Base-by-base conservation (phyloP, 2,329 filamentous ascomycete genomes). In the Pseudogymnoascus sp. region DNA sequence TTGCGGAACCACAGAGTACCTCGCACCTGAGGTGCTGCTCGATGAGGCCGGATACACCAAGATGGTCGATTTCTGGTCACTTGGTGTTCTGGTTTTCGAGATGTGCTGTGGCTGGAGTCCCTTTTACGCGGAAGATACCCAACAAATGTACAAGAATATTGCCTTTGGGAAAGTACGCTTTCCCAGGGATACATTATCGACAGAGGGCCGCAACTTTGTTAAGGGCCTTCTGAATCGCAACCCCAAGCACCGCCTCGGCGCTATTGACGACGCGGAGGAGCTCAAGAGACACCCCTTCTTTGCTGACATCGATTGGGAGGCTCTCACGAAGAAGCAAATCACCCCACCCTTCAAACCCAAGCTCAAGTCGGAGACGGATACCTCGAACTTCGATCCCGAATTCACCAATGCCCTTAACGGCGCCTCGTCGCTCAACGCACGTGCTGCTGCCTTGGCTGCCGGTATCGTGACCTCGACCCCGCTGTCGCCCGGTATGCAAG, bases 121-220 rank as follows among this genome's bases (percentile, higher is more conserved):
- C 0, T 99, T 99, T 77, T 99, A 97, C 70, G 94, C 94, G 63
- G 94, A 99, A 72, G 94, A 99, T 72, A 99, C 94, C 0, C 94
- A 99, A 76, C 94, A 99, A 75, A 99, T 99, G 94, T 99, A 99
- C 81, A 99, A 99, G 81, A 99, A 99, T 78, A 99, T 99, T 73
- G 94, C 94, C 0, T 99, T 99, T 72, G 94, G 94, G 73, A 99
- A 99, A 74, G 94, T 99, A 63, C 84, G 94, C 65, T 99, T 99
- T 75, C 94, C 94, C 6, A 85, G 92, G 67, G 94, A 99, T 74
- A 96, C 94, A 1, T 80, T 99, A 33, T 97, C 92, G 65, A 89
- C 92, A 41, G 94, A 99, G 75, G 94, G 94, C 64, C 86, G 94
- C 64, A 97, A 96, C 76, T 99, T 99, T 71, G 94, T 99, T 72